Percentiles rank a stretch among this genome's conserved stretches.
Conservation (phyloP, 2,329 filamentous ascomycete species). For the Fragosphaeria purpurea region DNA sequence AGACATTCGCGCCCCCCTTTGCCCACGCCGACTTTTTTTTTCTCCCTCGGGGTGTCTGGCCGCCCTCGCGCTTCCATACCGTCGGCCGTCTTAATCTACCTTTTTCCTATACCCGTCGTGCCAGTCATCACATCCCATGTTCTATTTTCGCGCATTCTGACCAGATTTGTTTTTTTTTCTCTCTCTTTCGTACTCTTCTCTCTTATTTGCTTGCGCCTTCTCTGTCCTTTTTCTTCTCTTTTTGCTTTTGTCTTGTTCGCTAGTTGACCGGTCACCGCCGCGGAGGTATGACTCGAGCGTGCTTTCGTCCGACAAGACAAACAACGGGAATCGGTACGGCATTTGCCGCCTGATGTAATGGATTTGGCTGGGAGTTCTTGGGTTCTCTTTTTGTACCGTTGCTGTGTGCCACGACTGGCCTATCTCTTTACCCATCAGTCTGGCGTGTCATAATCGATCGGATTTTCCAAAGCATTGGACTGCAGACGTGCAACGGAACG, state of each 20-base stretch:
- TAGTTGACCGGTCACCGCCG: conserved; percentile 3
- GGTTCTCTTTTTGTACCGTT: conserved; percentile 10
- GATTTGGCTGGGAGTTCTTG: conserved; percentile 15
- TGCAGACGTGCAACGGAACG: conserved; percentile 4
- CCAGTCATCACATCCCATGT: too few species aligned
- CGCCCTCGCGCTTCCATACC: too few species aligned
- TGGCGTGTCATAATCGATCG: conserved; percentile 10
- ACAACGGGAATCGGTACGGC: conserved; percentile 2
- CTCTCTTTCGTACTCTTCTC: not conserved
- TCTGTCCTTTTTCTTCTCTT: conserved; percentile 2
- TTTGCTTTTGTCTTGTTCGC: conserved; percentile 7
- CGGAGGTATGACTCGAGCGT: not conserved
- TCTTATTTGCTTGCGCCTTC: not conserved
- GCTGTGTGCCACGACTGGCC: conserved; percentile 4
- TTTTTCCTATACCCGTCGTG: too few species aligned
- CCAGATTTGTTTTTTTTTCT: not conserved
- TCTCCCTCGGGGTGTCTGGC: too few species aligned
- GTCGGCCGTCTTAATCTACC: too few species aligned
- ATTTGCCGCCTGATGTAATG: conserved; percentile 11
- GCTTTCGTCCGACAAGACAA: conserved; percentile 5
- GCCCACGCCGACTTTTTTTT: too few species aligned
- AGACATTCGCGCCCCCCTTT: not conserved
- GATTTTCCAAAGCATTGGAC: conserved; percentile 8
- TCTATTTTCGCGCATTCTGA: too few species aligned
- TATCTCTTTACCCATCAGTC: not conserved